Percentiles rank a stretch among this genome's conserved stretches.
Evolutionary conservation across 805 yeast genomes (phyloP).

Genomic region (Maudiozyma saulgeensis): DNA sequence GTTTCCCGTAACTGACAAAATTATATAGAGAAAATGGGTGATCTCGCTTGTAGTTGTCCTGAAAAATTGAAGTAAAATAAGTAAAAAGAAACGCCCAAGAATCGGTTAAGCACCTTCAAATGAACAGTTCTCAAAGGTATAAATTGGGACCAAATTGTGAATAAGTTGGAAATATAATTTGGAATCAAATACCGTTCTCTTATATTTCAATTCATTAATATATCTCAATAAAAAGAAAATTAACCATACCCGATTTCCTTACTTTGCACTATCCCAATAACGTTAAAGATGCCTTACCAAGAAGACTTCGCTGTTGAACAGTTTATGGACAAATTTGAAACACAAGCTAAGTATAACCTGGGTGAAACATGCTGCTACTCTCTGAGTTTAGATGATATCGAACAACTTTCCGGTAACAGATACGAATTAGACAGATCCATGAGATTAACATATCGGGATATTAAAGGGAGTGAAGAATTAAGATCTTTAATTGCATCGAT

Average conservation of each 20-base stretch:
- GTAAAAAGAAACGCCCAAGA: too few relatives aligned
- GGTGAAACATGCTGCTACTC: constrained; percentile 48
- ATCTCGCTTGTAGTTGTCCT: too few relatives aligned
- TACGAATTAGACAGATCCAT: constrained; percentile 18
- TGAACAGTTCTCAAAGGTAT: too few relatives aligned
- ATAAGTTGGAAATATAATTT: too few relatives aligned
- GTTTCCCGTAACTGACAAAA: too few relatives aligned
- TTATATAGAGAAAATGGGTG: too few relatives aligned
- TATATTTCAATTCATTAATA: too few relatives aligned
- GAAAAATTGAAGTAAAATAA: too few relatives aligned
- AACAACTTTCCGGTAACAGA: constrained; percentile 21
- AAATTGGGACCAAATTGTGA: too few relatives aligned
- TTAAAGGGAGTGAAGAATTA: constrained; percentile 37
- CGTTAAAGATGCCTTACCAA: constrained; percentile 32
- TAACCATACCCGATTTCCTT: neutral
- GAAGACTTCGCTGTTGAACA: constrained; percentile 43
- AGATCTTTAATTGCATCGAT: constrained; percentile 30
- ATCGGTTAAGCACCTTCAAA: too few relatives aligned
- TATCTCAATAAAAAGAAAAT: too few relatives aligned
- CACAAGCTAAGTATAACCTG: constrained; percentile 31
- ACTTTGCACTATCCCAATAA: neutral
- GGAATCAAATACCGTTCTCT: too few relatives aligned
- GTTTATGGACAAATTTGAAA: constrained; percentile 44
- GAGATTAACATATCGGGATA: constrained; percentile 38
- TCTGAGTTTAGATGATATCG: constrained; percentile 33